phyloP scores from a whole-genome alignment of 192 early-diverging fungal species.

The Gryganskiella cystojenkinii region DNA sequence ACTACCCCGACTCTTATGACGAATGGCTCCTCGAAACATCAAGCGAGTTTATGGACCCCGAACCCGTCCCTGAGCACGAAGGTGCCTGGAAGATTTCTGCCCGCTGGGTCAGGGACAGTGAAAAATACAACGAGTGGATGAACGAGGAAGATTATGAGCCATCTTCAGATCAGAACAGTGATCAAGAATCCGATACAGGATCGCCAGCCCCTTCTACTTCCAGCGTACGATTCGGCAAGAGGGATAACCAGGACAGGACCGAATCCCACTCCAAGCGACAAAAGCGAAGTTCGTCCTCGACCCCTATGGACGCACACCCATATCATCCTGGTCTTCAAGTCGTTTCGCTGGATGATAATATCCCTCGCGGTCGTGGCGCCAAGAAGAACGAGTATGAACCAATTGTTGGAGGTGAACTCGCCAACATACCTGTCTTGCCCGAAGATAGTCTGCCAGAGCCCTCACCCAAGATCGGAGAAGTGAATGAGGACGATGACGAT shows the following conservation, averaged over 20 bases:
- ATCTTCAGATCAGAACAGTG: slow-evolving; percentile 53
- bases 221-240: slow-evolving; percentile 46
- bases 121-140: slow-evolving; percentile 82
- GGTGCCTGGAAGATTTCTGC: slow-evolving; percentile 77
- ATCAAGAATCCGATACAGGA: slow-evolving; percentile 28
- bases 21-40: slow-evolving; percentile 73
- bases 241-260: slow-evolving; percentile 38
- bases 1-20: slow-evolving; percentile 85
- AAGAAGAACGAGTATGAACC: slow-evolving; percentile 76
- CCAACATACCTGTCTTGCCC: slow-evolving; percentile 64
- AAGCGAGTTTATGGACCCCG: slow-evolving; percentile 69
- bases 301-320: slow-evolving; percentile 53
- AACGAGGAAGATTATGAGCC: slow-evolving; percentile 90
- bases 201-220: slow-evolving; percentile 46
- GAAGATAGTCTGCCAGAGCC: slow-evolving; percentile 5
- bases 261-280: slow-evolving; percentile 39
- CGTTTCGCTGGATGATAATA: slow-evolving; percentile 63
- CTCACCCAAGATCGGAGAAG: background rate
- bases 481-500: slow-evolving; percentile 5
- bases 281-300: slow-evolving; percentile 43
- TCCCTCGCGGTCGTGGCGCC: slow-evolving; percentile 57
- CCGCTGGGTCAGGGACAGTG: slow-evolving; percentile 83
- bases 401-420: slow-evolving; percentile 62
- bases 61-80: slow-evolving; percentile 67
- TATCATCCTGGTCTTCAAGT: slow-evolving; percentile 58